Evolutionary conservation across 2,329 filamentous ascomycete genomes (phyloP), one percentile per base, ranked within the genome.

Genomic region (Lasiodiplodia sp.): DNA sequence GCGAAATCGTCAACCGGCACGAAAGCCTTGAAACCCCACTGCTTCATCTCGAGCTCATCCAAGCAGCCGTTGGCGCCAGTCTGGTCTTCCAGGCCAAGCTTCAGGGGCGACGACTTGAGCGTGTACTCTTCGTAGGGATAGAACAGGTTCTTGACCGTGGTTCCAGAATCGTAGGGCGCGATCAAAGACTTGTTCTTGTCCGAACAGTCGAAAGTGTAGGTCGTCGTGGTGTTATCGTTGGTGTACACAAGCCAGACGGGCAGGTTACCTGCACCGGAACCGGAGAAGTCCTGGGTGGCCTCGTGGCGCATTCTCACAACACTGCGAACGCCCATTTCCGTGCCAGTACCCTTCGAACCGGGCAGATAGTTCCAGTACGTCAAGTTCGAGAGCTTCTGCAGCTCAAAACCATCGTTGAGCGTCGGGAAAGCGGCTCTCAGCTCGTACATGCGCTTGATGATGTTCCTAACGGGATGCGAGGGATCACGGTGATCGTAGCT

Each of bases 401-500:
- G 73, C 58, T 81, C 82, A 72, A 83, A 88, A 0, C 88, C 88
- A 72, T 90, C 87, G 57, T 88, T 88, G 21, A 91, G 79, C 0
- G 86, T 84, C 0, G 87, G 85, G 64, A 83, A 90, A 38, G 85
- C 77, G 21, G 83, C 74, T 68, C 88, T 84, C 76, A 90, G 82
- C 71, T 89, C 83, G 71, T 87, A 89, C 85, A 90, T 88, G 55
- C 85, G 81, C 75, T 88, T 89, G 70, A 90, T 80, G 55, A 88
- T 84, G 71, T 88, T 89, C 51, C 87, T 84, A 40, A 90, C 78
- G 2, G 88, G 87, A 71, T 88, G 85, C 11, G 88, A 85, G 1
- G 88, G 87, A 73, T 91, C 88, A 49, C 88, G 82, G 73, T 91
- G 88, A 72, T 91, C 88, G 49, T 86, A 83, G 44, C 85, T 85